phyloP scores from a whole-genome alignment of 495 filamentous ascomycete species.

The Acidomyces sp. region DNA sequence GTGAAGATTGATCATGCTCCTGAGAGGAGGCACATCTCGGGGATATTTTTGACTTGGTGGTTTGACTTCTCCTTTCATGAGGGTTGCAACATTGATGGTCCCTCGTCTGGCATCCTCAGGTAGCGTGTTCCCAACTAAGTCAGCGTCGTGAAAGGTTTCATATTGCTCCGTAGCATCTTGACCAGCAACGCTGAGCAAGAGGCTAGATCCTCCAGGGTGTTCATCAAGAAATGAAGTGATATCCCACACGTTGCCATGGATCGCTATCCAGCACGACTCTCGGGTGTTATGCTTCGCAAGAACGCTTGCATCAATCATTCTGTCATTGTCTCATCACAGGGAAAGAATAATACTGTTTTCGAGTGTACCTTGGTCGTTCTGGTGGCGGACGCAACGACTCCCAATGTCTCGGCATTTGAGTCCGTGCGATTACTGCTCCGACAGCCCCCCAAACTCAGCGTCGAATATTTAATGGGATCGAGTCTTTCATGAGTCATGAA shows the following conservation, averaged over 20 bases:
- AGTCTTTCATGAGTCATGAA: no score
- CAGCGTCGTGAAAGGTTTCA: conserved; percentile 49
- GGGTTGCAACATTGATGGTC: not conserved
- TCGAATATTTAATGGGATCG: no score
- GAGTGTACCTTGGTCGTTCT: no score
- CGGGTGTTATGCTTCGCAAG: conserved; percentile 9
- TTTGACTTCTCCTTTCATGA: not conserved
- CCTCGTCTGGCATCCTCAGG: conserved; percentile 14
- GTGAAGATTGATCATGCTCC: not conserved
- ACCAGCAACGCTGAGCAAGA: conserved; percentile 12
- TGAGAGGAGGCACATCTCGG: conserved; percentile 14
- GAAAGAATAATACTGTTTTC: no score
- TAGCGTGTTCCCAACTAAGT: conserved; percentile 44
- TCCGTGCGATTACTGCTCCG: no score
- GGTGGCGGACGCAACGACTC: no score
- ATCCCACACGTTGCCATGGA: conserved; percentile 19
- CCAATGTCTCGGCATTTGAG: no score
- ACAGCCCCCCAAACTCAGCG: no score
- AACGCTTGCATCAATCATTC: no score
- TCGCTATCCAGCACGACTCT: conserved; percentile 18
- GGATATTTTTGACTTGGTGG: not conserved
- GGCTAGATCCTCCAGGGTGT: conserved; percentile 16
- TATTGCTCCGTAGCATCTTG: conserved; percentile 58
- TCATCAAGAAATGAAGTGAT: conserved; percentile 13
- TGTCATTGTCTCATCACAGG: no score